phyloP scores from a whole-genome alignment of 164 flowering plant species.

The Annona squamosa region DNA sequence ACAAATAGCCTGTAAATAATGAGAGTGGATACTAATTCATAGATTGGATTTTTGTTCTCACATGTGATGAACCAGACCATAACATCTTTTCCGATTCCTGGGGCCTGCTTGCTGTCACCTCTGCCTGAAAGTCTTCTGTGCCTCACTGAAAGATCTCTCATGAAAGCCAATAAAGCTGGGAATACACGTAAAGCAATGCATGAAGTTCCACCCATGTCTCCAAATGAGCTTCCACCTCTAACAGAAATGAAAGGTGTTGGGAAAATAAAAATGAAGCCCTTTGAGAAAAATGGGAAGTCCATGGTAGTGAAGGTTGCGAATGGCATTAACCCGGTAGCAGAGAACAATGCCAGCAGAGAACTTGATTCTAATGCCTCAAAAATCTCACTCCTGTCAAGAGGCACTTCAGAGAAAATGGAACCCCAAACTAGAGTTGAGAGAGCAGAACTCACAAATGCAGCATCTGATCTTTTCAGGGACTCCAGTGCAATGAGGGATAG shows the following conservation, averaged over 20 bases:
- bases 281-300: slow-evolving; percentile 17
- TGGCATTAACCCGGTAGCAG: slow-evolving; percentile 14
- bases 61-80: slow-evolving; percentile 44
- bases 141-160: slow-evolving; percentile 20
- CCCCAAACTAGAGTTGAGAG: slow-evolving; percentile 12
- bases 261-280: slow-evolving; percentile 28
- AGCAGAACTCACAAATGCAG: slow-evolving; percentile 11
- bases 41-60: not conserved
- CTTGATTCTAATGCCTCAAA: slow-evolving; percentile 14
- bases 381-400: slow-evolving; percentile 7
- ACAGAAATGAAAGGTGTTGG: slow-evolving; percentile 15
- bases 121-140: slow-evolving; percentile 42
- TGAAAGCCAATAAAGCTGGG: slow-evolving; percentile 12
- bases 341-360: slow-evolving; percentile 23
- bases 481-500: slow-evolving; percentile 15
- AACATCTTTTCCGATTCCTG: slow-evolving; percentile 50
- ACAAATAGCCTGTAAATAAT: not conserved
- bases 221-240: slow-evolving; percentile 14
- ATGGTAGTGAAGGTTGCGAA: slow-evolving; percentile 17
- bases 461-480: slow-evolving; percentile 15
- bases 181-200: slow-evolving; percentile 11
- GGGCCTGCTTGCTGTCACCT: slow-evolving; percentile 52
- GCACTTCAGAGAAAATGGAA: slow-evolving; percentile 4
- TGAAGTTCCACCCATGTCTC: slow-evolving; percentile 3
- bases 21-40: not conserved